Evolutionary conservation across 2,329 filamentous ascomycete species (phyloP).

Genomic region (Cladosporium austrohemisphaericum): DNA sequence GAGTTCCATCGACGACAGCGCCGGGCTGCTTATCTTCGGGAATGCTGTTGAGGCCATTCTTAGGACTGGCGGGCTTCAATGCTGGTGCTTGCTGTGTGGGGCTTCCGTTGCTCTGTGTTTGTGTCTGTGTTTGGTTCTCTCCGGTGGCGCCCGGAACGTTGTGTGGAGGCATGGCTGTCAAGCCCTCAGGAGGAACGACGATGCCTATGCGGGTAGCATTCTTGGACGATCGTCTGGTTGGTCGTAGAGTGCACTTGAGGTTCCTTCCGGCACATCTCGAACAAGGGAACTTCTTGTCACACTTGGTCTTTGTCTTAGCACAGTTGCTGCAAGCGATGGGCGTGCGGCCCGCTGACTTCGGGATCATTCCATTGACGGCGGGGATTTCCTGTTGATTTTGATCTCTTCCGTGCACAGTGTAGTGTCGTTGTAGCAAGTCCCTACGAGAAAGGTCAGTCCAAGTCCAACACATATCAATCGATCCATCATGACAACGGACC

Average conservation of each 20-base stretch:
- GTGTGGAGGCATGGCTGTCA: slow-evolving; percentile 25
- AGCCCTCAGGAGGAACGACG: slow-evolving; percentile 28
- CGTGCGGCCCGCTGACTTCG: slow-evolving; percentile 50
- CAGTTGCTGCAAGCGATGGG: slow-evolving; percentile 53
- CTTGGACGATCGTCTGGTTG: slow-evolving; percentile 47
- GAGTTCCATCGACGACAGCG: slow-evolving; percentile 32
- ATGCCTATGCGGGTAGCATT: slow-evolving; percentile 36
- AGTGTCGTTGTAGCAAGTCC: slow-evolving; percentile 50
- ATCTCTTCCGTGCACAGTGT: slow-evolving; percentile 50
- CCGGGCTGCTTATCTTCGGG: slow-evolving; percentile 28
- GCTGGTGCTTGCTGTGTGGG: slow-evolving; percentile 23
- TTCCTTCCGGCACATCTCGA: slow-evolving; percentile 49
- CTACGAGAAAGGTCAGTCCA: slow-evolving; percentile 27
- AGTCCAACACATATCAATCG: neutral
- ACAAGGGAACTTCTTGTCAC: slow-evolving; percentile 54
- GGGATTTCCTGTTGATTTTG: slow-evolving; percentile 49
- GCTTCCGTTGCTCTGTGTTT: slow-evolving; percentile 14
- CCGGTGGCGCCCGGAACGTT: slow-evolving; percentile 11
- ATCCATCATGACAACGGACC: slow-evolving; percentile 35
- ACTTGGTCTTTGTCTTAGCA: slow-evolving; percentile 53
- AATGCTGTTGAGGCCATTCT: slow-evolving; percentile 22
- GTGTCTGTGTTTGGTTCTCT: slow-evolving; percentile 16
- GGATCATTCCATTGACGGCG: slow-evolving; percentile 48
- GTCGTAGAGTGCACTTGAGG: slow-evolving; percentile 46
- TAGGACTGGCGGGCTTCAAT: slow-evolving; percentile 34